Conservation (phyloP, 345 rosid species). For the Fremontodendron californicum region DNA sequence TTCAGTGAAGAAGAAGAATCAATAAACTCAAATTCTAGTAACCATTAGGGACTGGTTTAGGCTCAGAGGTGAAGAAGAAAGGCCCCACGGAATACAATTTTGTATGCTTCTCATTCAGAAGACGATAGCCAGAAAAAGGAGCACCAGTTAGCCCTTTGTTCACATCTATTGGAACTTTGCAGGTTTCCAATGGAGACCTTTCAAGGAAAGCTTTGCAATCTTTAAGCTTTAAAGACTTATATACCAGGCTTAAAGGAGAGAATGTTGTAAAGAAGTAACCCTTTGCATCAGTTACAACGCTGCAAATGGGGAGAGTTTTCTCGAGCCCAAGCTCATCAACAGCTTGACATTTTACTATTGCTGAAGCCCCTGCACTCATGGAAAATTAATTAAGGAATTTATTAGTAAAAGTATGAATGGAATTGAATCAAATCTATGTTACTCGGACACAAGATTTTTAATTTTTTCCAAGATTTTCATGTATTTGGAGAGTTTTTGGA, state of each 20-base stretch:
- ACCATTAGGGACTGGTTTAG: too few relatives aligned
- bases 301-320: slow-evolving; percentile 32
- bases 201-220: slow-evolving; percentile 54
- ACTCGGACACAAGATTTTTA: too few relatives aligned
- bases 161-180: slow-evolving; percentile 31
- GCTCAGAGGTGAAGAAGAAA: slow-evolving; percentile 18
- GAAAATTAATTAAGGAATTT: neutral
- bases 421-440: too few relatives aligned
- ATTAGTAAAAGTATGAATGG: neutral
- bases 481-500: too few relatives aligned
- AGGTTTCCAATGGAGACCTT: slow-evolving; percentile 33
- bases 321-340: slow-evolving; percentile 42
- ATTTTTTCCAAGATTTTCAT: too few relatives aligned
- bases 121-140: slow-evolving; percentile 14
- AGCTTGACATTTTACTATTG: slow-evolving; percentile 41
- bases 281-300: slow-evolving; percentile 40
- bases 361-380: slow-evolving; percentile 36
- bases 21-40: too few relatives aligned
- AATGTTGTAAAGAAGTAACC: slow-evolving; percentile 46
- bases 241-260: slow-evolving; percentile 1
- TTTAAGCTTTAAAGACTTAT: slow-evolving; percentile 24
- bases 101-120: too few relatives aligned
- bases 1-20: neutral
- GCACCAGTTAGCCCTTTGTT: slow-evolving; percentile 44
- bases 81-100: slow-evolving; percentile 17